These are phyloP conservation scores for Nigrospora sphaerica DNA, from an alignment of 2,329 filamentous ascomycete species.

Conservation along the genomic window DNA sequence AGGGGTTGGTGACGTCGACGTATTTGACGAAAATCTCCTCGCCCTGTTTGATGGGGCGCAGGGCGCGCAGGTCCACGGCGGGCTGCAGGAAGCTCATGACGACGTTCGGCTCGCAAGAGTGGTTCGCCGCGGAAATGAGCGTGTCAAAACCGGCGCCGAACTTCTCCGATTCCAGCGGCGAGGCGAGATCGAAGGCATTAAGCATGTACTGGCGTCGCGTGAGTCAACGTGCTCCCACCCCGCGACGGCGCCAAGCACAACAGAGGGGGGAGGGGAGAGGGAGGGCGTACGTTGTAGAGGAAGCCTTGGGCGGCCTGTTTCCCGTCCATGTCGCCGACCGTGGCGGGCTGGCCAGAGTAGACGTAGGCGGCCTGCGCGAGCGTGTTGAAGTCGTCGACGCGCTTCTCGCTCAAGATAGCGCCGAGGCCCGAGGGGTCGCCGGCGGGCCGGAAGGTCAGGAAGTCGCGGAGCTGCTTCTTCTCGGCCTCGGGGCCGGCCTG, in stretches of 20 bases:
- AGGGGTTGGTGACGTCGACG: conserved; percentile 36
- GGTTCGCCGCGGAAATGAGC: conserved; percentile 29
- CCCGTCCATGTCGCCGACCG: conserved; percentile 6
- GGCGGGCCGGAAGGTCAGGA: conserved; percentile 12
- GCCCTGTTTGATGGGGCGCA: conserved; percentile 35
- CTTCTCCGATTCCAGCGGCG: conserved; percentile 11
- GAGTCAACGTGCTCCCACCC: neutral
- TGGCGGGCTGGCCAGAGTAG: conserved; percentile 11
- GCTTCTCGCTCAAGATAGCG: conserved; percentile 7
- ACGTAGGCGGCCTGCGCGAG: conserved; percentile 14
- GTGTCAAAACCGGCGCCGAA: conserved; percentile 17
- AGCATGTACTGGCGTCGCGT: neutral
- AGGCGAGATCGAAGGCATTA: conserved; percentile 11
- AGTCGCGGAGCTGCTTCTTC: conserved; percentile 6
- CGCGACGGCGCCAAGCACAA: neutral
- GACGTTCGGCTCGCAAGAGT: conserved; percentile 45
- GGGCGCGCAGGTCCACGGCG: conserved; percentile 30
- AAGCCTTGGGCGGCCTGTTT: conserved; percentile 9
- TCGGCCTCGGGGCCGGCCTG: conserved; percentile 11
- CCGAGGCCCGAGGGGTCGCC: conserved; percentile 7
- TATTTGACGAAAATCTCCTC: conserved; percentile 44
- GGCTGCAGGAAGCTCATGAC: conserved; percentile 39
- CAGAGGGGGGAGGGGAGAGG: neutral
- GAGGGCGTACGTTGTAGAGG: conserved; percentile 13
- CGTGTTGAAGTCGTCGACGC: conserved; percentile 11